Evolutionary conservation across 169 alveolate species (phyloP), one percentile per base, ranked within the genome.

Genomic region (Blepharisma undulans): DNA sequence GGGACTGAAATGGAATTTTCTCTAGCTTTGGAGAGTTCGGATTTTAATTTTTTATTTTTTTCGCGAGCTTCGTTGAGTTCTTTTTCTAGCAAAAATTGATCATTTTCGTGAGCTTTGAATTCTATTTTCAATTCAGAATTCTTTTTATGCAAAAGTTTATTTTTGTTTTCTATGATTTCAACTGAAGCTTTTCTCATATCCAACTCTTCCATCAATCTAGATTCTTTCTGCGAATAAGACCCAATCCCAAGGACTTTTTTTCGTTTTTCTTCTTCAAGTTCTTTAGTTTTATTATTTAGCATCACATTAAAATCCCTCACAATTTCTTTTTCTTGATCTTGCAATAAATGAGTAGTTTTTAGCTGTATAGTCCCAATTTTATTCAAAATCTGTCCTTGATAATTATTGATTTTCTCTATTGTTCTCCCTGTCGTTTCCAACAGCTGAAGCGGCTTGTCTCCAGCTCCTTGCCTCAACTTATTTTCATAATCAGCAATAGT

Each of bases 401-500:
- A 77, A 5, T 78, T 10, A 5, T 61, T 82, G 33, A 82, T 82
- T 60, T 60, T 82, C 7, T 32, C 36, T 32, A 10, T 85, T 82
- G 12, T 59, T 88, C 48, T 82, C 59, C 29, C 89, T 76, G 32
- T 94, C 77, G 66, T 91, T 90, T 91, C 85, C 21, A 76, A 25
- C 61, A 25, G 93, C 95, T 36, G 90, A 89, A 12, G 25, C 21
- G 89, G 89, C 61, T 92, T 94, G 29, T 84, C 88, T 60, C 92
- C 97, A 6, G 48, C 72, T 16, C 93, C 85, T n/a, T 88, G 94
- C 36, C 93, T 61, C 10, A 94, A 87, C 22, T 90, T 92, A 30
- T 91, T 91, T 82, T 92, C 89, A 33, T 92, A 80, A 33, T 94
- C 97, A 8, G 93, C 95, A 22, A 94, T 93, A 59, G 93, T 93